Conservation (phyloP, 805 yeast species). For the Phaffomyces thermotolerans region DNA sequence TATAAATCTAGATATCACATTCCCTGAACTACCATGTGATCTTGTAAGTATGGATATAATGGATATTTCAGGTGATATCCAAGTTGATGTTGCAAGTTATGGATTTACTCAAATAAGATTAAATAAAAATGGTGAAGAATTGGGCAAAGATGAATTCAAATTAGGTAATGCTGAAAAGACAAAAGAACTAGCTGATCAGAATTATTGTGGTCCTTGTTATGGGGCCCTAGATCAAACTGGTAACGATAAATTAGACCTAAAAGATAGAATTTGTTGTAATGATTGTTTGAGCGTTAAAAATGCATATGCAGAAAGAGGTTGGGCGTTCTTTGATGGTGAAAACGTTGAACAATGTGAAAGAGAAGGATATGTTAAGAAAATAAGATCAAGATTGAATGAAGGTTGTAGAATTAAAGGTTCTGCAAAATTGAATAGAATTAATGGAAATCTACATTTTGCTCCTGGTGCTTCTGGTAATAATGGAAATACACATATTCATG, state of each 20-base stretch:
- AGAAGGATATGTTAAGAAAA: slow-evolving; percentile 71
- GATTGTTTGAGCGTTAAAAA: slow-evolving; percentile 72
- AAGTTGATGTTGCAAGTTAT: slow-evolving; percentile 59
- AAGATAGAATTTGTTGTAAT: slow-evolving; percentile 65
- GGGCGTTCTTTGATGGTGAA: slow-evolving; percentile 90
- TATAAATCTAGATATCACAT: slow-evolving; percentile 73
- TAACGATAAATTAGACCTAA: slow-evolving; percentile 31
- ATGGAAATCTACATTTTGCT: slow-evolving; percentile 91
- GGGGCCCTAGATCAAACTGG: slow-evolving; percentile 63
- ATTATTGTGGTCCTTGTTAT: slow-evolving; percentile 85
- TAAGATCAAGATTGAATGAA: slow-evolving; percentile 57
- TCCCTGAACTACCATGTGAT: slow-evolving; percentile 84
- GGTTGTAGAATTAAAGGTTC: slow-evolving; percentile 86
- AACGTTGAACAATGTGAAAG: slow-evolving; percentile 85
- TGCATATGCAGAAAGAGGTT: slow-evolving; percentile 70
- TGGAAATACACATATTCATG: slow-evolving; percentile 71
- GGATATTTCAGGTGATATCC: slow-evolving; percentile 84
- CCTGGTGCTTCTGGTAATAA: slow-evolving; percentile 76
- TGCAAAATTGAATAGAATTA: slow-evolving; percentile 73
- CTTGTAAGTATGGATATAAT: slow-evolving; percentile 73
- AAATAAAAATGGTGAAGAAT: slow-evolving; percentile 41
- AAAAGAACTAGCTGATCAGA: slow-evolving; percentile 26
- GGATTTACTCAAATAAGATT: slow-evolving; percentile 71
- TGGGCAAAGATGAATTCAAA: slow-evolving; percentile 34
- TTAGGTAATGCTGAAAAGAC: slow-evolving; percentile 27